Evolutionary conservation across 2,329 filamentous ascomycete genomes (phyloP).

Genomic region (Ceratocystis albifundus): DNA sequence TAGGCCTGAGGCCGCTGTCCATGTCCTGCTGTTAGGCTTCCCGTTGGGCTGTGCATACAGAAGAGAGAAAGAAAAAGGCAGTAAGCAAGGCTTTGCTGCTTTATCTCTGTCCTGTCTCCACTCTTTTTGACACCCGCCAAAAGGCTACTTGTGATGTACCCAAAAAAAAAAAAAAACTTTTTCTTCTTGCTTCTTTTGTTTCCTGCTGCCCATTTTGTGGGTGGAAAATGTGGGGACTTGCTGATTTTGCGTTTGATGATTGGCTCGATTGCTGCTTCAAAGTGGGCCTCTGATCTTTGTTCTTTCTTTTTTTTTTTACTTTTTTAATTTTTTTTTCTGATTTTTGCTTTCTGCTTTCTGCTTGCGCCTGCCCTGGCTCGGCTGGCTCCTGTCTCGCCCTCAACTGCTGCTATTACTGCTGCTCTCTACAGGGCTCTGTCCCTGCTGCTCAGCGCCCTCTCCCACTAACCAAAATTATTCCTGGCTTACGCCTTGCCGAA

Average conservation of each 20-base stretch:
- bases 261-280: neutral
- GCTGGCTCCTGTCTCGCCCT: neutral
- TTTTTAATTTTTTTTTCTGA: too few species aligned
- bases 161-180: slow-evolving; percentile 12
- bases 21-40: neutral
- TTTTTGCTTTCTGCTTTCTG: slow-evolving; percentile 1
- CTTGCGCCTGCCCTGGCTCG: neutral
- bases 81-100: slow-evolving; percentile 12
- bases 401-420: slow-evolving; percentile 10
- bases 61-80: neutral
- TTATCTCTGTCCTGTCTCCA: neutral
- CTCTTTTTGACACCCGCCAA: slow-evolving; percentile 1
- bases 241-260: neutral
- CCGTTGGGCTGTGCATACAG: neutral
- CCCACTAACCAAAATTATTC: slow-evolving; percentile 2
- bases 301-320: neutral
- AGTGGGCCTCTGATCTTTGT: neutral
- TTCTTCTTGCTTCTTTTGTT: slow-evolving; percentile 2
- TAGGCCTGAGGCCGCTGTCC: too few species aligned
- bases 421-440: slow-evolving; percentile 1
- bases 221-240: neutral
- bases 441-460: neutral
- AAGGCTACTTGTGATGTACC: neutral
- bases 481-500: slow-evolving; percentile 10
- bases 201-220: neutral